Evolutionary conservation across 2,329 filamentous ascomycete genomes (phyloP), one percentile per base, ranked within the genome.

Genomic region (Beauveria medogensis): DNA sequence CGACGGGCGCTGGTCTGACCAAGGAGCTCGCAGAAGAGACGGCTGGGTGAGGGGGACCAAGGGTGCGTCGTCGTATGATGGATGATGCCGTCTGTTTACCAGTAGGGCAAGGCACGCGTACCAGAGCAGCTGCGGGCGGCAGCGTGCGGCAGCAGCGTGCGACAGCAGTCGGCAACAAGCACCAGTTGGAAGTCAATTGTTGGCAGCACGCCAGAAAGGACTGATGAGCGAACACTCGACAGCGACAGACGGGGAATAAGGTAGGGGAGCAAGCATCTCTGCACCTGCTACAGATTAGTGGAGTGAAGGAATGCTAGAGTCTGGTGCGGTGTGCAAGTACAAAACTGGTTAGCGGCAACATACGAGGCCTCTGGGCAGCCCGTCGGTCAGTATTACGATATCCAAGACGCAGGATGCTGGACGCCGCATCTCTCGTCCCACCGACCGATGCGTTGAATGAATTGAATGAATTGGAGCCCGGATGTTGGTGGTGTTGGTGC

Each of bases 271-370:
- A 55, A 14, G 30, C 50, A 52, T 52, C 30, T 30, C 40, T 55
- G 34, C 24, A 22, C 44, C 53, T 18, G n/a, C 40, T 18, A 41
- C 37, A 3, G 18, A 44, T 6, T 44, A 20, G 43, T 46, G n/a
- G 18, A 46, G n/a, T 46, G 9, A 12, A 53, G 20, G 5, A 20
- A 20, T 14, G 41, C 20, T 41, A 24, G 22, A 16, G 46, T 34
- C 26, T 14, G 55, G 48, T 43, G 57, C 48, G 57, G 57, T 26
- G 57, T 59, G 57, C 47, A 59, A 59, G 57, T 59, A 53, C 57
- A 46, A 47, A 59, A 37, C 26, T 7, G 57, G 57, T 28, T 59
- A 59, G 57, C 47, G 47, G 55, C 5, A 22, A 10, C 44, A 16
- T 12, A 28, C 7, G 55, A 50, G 34, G 30, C 7, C 30, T 34